Base-by-base conservation (phyloP, 345 rosid genomes). In the Viola odorata region DNA sequence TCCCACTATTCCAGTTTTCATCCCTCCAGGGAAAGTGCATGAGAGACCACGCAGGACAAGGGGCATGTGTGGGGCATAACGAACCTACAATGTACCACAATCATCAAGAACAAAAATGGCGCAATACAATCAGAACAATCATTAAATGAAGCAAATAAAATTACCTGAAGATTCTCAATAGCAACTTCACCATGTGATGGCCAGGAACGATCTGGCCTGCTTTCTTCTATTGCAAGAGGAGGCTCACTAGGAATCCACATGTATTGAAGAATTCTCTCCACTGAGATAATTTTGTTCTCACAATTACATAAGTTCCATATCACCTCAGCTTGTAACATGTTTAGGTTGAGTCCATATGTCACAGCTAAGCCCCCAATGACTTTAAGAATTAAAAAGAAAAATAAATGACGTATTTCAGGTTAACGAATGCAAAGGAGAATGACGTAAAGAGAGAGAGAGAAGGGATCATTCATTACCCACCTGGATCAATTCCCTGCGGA, bases 351-450 rank as follows among this genome's bases (percentile, higher is more conserved):
- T 60, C 91, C 97, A 66, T 92, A 89, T 6, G 90, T 89, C 50
- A 87, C 96, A 1, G 91, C 89, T 63, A 92, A 70, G 41, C 98
- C 97, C 0, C 95, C 98, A 53, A 89, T 81, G 63, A 81, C 98
- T 89, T 45, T 45, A 44, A 61, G 32, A 58, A 53, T 8, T 23
- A 2, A 23, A 23, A 23, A 23, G 32, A 1, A 23, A 23, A 23
- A 23, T 23, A 23, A 23, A 23, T 23, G 32, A 23, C 2, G 32
- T 23, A 23, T 23, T 23, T 23, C 32, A 23, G 32, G 32, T 23
- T 23, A 23, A 23, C 32, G 32, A 23, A 23, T 23, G 2, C 1
- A 23, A 2, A 23, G 32, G 32, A 23, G 32, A 23, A 23, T 23
- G 32, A 1, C 32, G 2, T 23, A 23, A 0, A 23, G 32, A 23